phyloP scores from a whole-genome alignment of 1,284 basidiomycete species.

The Vanrija humicola region DNA sequence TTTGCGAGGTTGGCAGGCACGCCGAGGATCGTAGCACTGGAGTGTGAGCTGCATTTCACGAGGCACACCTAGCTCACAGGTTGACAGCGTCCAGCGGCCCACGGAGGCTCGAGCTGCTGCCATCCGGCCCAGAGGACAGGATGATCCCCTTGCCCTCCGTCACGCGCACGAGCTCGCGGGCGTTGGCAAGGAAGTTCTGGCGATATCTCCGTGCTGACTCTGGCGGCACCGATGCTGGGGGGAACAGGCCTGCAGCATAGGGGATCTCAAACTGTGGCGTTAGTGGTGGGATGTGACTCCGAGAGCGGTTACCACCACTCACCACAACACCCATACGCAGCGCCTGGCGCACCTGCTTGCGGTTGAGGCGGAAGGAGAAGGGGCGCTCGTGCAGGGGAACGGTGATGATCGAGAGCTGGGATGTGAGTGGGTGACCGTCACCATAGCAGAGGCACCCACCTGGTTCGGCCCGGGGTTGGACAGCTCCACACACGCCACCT shows the following conservation, averaged over 20 bases:
- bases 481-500: slow-evolving; percentile 45
- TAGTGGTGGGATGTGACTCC: not conserved
- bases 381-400: slow-evolving; percentile 45
- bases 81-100: slow-evolving; percentile 47
- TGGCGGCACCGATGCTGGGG: slow-evolving; percentile 23
- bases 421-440: not conserved
- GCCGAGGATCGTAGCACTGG: slow-evolving; percentile 42
- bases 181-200: slow-evolving; percentile 48
- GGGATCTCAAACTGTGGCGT: slow-evolving; percentile 44
- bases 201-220: slow-evolving; percentile 33
- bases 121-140: slow-evolving; percentile 42
- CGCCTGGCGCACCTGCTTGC: slow-evolving; percentile 44
- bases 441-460: slow-evolving; percentile 19
- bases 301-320: slow-evolving; percentile 8
- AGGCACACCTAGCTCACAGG: slow-evolving; percentile 40
- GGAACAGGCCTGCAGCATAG: slow-evolving; percentile 43
- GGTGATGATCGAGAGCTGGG: slow-evolving; percentile 46
- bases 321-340: slow-evolving; percentile 48
- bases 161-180: slow-evolving; percentile 44
- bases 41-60: not conserved
- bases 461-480: slow-evolving; percentile 47
- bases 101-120: slow-evolving; percentile 26
- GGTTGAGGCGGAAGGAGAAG: slow-evolving; percentile 42
- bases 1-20: slow-evolving; percentile 49
- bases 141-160: slow-evolving; percentile 46